Conservation (phyloP, 1,139 yeast genomes). For the Yamadazyma buinensis region DNA sequence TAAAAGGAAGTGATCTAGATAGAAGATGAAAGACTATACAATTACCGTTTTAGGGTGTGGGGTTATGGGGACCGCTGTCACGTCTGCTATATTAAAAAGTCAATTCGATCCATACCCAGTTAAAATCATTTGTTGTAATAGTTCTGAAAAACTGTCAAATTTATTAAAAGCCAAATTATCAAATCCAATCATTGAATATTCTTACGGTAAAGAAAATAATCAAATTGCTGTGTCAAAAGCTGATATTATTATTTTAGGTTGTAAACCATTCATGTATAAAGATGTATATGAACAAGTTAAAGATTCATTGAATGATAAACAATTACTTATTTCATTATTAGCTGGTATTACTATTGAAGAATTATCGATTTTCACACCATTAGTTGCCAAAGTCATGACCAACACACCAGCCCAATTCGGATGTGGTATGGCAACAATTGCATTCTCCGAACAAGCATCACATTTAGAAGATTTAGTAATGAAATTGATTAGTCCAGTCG, state of each 20-base stretch:
- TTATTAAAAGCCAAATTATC: constrained; percentile 40
- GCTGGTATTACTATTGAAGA: constrained; percentile 90
- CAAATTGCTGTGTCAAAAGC: constrained; percentile 61
- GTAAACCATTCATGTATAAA: constrained; percentile 79
- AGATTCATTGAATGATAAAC: constrained; percentile 43
- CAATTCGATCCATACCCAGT: constrained; percentile 58
- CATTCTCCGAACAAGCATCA: constrained; percentile 48
- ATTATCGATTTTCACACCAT: constrained; percentile 49
- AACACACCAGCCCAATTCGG: constrained; percentile 95
- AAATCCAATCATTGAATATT: constrained; percentile 49
- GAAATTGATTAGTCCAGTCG: constrained; percentile 61
- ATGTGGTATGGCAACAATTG: constrained; percentile 87
- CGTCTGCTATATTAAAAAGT: constrained; percentile 64
- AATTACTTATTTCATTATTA: constrained; percentile 73
- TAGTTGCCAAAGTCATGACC: constrained; percentile 92
- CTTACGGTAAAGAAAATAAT: constrained; percentile 50
- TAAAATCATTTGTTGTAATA: constrained; percentile 73
- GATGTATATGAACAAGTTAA: constrained; percentile 48
- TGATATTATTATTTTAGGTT: constrained; percentile 73
- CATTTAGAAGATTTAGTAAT: constrained; percentile 33
- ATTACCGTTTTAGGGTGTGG: constrained; percentile 89
- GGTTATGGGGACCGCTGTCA: constrained; percentile 95
- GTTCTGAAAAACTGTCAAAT: constrained; percentile 47
- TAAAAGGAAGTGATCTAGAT: too few species aligned
- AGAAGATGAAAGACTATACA: constrained; percentile 53